A percentile compares a stretch with the other conserved stretches of the same genome.
Evolutionary conservation across 1,139 yeast species (phyloP).

Genomic region (Geotrichum fermentans): DNA sequence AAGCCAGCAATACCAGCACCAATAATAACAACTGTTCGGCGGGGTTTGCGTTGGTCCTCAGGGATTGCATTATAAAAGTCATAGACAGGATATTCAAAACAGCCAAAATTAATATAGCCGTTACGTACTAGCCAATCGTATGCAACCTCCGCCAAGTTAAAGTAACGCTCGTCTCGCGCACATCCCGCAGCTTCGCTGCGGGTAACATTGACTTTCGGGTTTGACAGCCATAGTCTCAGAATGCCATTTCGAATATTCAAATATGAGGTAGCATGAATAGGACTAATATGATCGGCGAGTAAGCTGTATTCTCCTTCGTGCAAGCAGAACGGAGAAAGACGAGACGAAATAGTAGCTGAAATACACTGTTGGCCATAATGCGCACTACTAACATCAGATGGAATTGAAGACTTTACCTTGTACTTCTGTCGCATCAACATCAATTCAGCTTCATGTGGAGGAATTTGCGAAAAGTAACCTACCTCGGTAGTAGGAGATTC

Average conservation of each 20-base stretch:
- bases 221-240: conserved; percentile 42
- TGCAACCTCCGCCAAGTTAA: conserved; percentile 42
- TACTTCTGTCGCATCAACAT: conserved; percentile 32
- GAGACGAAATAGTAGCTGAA: conserved; percentile 42
- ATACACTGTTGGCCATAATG: conserved; percentile 42
- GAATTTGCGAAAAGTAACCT: conserved; percentile 16
- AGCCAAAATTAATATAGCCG: conserved; percentile 45
- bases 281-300: conserved; percentile 36
- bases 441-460: conserved; percentile 21
- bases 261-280: conserved; percentile 42
- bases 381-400: conserved; percentile 37
- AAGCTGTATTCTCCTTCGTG: conserved; percentile 38
- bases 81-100: conserved; percentile 34
- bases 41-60: conserved; percentile 34
- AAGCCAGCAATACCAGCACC: conserved; percentile 46
- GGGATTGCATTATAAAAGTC: conserved; percentile 22
- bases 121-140: conserved; percentile 42
- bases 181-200: conserved; percentile 44
- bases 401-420: conserved; percentile 40
- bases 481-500: conserved; percentile 16
- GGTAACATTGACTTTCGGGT: conserved; percentile 42
- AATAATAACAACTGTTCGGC: conserved; percentile 39
- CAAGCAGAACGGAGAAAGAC: conserved; percentile 39
- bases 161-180: conserved; percentile 40
- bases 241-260: conserved; percentile 43